A percentile compares a stretch with the other conserved stretches of the same genome.
These are phyloP conservation scores for Phtheirospermum japonicum DNA, from an alignment of 257 asterid genomes.

Conservation along the genomic window DNA sequence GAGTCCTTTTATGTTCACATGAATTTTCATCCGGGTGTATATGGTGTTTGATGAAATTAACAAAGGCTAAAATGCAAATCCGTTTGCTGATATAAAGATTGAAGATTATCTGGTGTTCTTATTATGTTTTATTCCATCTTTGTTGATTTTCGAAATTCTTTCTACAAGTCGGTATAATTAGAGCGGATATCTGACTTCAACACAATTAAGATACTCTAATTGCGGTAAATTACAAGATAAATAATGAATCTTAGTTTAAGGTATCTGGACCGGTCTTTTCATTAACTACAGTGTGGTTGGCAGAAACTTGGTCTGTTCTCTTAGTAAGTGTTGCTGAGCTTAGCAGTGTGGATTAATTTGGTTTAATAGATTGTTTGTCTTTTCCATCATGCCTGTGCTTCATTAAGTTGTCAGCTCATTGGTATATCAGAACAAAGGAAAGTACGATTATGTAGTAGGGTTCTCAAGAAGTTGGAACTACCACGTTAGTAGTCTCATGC, in stretches of 20 bases:
- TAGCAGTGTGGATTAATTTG: not conserved
- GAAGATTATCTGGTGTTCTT: not conserved
- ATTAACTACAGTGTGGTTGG: not conserved
- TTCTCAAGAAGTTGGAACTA: not conserved
- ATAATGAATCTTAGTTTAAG: not conserved
- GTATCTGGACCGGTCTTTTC: not conserved
- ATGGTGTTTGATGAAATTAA: conserved; percentile 32
- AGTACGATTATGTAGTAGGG: too few species aligned
- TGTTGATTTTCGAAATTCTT: not conserved
- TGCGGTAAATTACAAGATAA: too few species aligned
- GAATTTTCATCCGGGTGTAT: not conserved
- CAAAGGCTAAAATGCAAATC: not conserved
- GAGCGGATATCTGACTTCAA: too few species aligned
- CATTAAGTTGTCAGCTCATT: not conserved
- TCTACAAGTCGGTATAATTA: not conserved
- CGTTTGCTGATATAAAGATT: not conserved
- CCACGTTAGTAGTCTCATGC: not conserved
- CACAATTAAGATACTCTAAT: too few species aligned
- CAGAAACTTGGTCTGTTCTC: not conserved
- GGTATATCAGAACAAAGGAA: not conserved
- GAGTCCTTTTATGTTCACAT: not conserved
- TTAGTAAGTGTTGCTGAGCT: not conserved
- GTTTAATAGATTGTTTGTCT: not conserved
- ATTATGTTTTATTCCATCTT: not conserved
- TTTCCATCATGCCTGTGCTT: not conserved